phyloP scores from a whole-genome alignment of 106 monocot species.

The Dendrobium chrysotoxum region DNA sequence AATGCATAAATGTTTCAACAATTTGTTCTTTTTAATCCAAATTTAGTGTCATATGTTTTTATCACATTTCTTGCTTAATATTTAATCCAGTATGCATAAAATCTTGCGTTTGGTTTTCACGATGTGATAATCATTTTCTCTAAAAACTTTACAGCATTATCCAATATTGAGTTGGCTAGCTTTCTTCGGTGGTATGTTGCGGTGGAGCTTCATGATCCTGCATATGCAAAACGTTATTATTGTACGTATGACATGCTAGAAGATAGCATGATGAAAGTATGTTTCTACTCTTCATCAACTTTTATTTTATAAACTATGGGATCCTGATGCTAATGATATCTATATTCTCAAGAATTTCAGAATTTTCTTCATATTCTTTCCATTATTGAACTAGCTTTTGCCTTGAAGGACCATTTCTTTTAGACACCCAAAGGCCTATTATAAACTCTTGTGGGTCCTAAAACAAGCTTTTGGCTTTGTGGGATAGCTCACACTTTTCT shows the following conservation, averaged over 20 bases:
- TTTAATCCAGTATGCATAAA: background rate
- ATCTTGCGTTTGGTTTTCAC: background rate
- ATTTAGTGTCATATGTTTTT: background rate
- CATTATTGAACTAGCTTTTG: background rate
- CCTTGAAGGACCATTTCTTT: background rate
- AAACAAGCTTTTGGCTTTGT: background rate
- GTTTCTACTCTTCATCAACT: background rate
- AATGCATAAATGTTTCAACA: too few relatives aligned
- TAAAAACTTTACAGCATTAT: constrained; percentile 52
- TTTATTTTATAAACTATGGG: background rate
- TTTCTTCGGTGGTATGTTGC: constrained; percentile 93
- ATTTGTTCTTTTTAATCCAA: too few relatives aligned
- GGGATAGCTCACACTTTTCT: background rate
- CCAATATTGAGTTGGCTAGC: constrained; percentile 95
- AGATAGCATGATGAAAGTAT: constrained; percentile 79
- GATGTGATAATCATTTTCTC: background rate
- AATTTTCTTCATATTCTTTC: background rate
- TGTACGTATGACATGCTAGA: constrained; percentile 82
- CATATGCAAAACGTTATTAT: constrained; percentile 81
- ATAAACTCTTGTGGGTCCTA: background rate
- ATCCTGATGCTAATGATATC: background rate
- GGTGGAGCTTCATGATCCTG: constrained; percentile 88
- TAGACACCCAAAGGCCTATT: background rate
- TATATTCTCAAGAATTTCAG: background rate
- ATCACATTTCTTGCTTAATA: background rate